phyloP scores from a whole-genome alignment of 805 yeast species.

The Barnettozyma salicaria region DNA sequence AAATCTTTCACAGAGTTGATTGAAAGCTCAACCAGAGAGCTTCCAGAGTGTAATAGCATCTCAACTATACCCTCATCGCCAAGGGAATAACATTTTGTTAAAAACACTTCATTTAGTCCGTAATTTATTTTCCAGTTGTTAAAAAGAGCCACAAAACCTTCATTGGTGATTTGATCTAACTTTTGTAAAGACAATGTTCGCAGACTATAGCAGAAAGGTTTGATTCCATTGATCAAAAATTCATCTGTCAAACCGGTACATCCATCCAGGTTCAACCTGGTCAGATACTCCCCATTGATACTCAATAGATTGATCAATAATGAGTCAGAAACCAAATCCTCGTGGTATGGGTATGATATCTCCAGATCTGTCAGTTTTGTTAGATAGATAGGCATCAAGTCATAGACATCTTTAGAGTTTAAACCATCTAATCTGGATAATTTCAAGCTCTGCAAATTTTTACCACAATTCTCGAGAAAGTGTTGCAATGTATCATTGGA shows the following conservation, averaged over 20 bases:
- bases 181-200: conserved; percentile 51
- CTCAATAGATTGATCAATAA: conserved; percentile 54
- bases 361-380: conserved; percentile 51
- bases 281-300: conserved; percentile 55
- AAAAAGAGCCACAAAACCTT: conserved; percentile 57
- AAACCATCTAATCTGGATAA: conserved; percentile 72
- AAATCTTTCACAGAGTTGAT: conserved; percentile 67
- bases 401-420: conserved; percentile 48
- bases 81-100: conserved; percentile 61
- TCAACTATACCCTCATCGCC: conserved; percentile 59
- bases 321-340: conserved; percentile 63
- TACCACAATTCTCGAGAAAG: conserved; percentile 57
- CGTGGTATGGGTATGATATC: conserved; percentile 61
- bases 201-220: conserved; percentile 50
- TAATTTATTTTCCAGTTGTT: conserved; percentile 45
- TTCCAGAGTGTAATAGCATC: conserved; percentile 53
- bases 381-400: conserved; percentile 59
- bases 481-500: conserved; percentile 57
- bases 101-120: conserved; percentile 53
- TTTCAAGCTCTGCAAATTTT: conserved; percentile 47
- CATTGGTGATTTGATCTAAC: conserved; percentile 63
- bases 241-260: conserved; percentile 68
- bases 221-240: conserved; percentile 49
- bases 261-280: conserved; percentile 59
- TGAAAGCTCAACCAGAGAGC: conserved; percentile 61